phyloP scores from a whole-genome alignment of 1,284 basidiomycete genomes.

The Ustilago vetiveriae region DNA sequence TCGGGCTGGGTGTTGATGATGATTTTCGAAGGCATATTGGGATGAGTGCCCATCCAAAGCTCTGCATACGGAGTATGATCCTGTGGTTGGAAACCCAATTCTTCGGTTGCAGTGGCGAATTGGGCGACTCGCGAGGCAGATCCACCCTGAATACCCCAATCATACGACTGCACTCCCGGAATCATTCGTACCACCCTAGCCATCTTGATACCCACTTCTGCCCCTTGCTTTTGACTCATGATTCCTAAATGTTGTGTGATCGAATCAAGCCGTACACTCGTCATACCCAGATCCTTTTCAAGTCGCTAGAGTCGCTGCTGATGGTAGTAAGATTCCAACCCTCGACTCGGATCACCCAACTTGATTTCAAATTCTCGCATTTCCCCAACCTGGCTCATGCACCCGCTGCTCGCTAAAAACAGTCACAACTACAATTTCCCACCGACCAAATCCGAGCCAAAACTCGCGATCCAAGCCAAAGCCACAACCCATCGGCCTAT shows the following conservation, averaged over 20 bases:
- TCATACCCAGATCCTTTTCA: too few relatives aligned
- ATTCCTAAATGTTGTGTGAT: background rate
- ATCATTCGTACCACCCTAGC: constrained; percentile 51
- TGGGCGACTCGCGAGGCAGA: constrained; percentile 50
- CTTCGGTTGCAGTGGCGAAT: constrained; percentile 46
- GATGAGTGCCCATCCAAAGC: constrained; percentile 97
- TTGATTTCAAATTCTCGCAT: too few relatives aligned
- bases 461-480: too few relatives aligned
- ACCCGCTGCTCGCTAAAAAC: too few relatives aligned
- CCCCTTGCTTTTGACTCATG: too few relatives aligned
- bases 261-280: too few relatives aligned
- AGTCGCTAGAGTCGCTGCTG: too few relatives aligned
- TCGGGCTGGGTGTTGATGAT: background rate
- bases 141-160: constrained; percentile 60
- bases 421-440: too few relatives aligned
- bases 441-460: too few relatives aligned
- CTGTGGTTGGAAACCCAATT: constrained; percentile 40
- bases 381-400: too few relatives aligned
- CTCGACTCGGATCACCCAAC: too few relatives aligned
- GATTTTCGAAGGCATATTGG: constrained; percentile 82
- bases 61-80: constrained; percentile 60
- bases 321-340: too few relatives aligned
- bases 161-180: constrained; percentile 64
- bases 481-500: constrained; percentile 16
- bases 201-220: background rate